Evolutionary conservation across 352 stramenopile genomes (phyloP), one percentile per base, ranked within the genome.

Genomic region (Pythium pyrilobum): DNA sequence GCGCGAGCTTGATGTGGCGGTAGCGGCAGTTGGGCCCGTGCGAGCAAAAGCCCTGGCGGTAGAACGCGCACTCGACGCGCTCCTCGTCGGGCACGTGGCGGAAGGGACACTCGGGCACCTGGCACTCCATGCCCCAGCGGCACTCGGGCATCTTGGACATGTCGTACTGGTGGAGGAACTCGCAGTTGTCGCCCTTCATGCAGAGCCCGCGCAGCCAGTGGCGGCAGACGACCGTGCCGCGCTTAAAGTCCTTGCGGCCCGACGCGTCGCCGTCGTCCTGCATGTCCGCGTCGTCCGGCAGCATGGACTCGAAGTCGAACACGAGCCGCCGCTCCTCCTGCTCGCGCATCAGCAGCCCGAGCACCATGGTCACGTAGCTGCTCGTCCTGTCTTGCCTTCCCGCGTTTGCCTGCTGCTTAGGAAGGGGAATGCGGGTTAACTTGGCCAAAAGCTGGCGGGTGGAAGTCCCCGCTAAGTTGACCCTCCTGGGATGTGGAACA

Each of bases 141-240:
- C 96, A 99, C 41, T 98, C 81, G 11, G 96, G 96, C 96, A 99
- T 98, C 66, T 97, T 97, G 29, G 75, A 88, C 67, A 98, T 91
- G 73, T 98, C 94, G 65, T 97, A 98, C 50, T 85, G 88, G 64
- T 98, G 95, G 46, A 98, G 64, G 62, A 98, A 98, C 73, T 98
- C 95, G 67, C 95, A 99, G 50, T 94, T 95, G 59, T 97, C 89
- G 38, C 96, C 96, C 59, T 98, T 98, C 95, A 98, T 98, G 68
- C 96, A 99, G 28, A 99, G 77, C 62, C 96, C 95, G 53, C 92
- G 87, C 44, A 99, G 81, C 95, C 96, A 99, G 67, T 99, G 96
- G 56, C 95, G 91, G 69, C 96, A 99, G 25, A 99, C 96, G 42
- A 99, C 93, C 0, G 94, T 99, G 38, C 95, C 85, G 37, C 85